These are phyloP conservation scores for Hevea brasiliensis DNA, from an alignment of 345 rosid species.

Conservation along the genomic window DNA sequence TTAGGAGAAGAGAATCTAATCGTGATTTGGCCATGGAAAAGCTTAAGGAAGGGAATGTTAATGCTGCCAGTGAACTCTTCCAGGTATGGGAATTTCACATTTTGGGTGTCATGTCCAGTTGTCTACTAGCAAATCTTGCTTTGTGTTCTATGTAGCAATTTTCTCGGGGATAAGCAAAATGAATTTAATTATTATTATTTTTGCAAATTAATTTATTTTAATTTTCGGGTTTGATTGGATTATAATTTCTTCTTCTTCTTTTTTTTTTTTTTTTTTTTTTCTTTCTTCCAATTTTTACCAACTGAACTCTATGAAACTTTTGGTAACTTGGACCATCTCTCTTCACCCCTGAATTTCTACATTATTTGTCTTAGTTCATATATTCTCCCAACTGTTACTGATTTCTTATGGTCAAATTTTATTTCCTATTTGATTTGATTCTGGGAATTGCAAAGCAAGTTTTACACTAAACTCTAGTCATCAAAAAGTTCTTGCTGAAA, in stretches of 20 bases:
- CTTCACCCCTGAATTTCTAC: neutral
- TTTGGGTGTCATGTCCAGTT: neutral
- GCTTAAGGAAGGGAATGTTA: conserved; percentile 69
- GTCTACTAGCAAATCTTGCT: neutral
- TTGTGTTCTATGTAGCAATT: neutral
- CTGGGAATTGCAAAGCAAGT: neutral
- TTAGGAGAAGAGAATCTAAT: conserved; percentile 64
- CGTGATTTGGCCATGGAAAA: conserved; percentile 63
- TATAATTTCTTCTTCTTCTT: no score
- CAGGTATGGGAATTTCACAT: conserved; percentile 45
- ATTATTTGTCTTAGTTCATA: neutral
- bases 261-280: no score
- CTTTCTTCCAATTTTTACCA: no score
- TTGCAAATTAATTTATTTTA: neutral
- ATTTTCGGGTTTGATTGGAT: neutral
- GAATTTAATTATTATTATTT: no score
- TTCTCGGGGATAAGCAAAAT: neutral
- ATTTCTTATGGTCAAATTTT: neutral
- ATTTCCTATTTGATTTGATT: conserved; percentile 3
- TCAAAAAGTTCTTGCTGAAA: neutral
- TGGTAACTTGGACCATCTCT: neutral
- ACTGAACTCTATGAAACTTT: neutral
- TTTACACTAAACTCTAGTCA: neutral
- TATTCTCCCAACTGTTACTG: neutral
- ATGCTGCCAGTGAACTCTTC: conserved; percentile 71